phyloP scores from a whole-genome alignment of 768 basidiomycete genomes.

The Udeniomyces megalosporus region DNA sequence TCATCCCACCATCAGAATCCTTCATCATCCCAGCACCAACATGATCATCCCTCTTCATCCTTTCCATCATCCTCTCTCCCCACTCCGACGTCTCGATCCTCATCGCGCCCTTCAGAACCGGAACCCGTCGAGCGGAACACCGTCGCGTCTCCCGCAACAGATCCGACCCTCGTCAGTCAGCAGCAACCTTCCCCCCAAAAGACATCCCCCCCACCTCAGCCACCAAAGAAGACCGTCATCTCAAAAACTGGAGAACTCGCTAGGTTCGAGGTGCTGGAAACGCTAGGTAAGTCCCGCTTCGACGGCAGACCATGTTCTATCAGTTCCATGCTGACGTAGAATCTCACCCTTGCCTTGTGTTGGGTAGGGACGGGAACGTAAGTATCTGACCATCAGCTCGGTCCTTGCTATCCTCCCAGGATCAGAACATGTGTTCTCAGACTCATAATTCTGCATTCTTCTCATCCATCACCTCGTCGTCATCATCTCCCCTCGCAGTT shows the following conservation, averaged over 20 bases:
- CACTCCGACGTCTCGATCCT: not conserved
- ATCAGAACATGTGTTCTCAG: too few species aligned
- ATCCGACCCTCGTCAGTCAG: not conserved
- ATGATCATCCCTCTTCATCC: too few species aligned
- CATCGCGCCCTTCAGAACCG: not conserved
- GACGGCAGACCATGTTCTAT: not conserved
- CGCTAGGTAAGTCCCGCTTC: constrained; percentile 23
- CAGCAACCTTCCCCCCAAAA: not conserved
- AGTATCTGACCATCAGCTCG: too few species aligned
- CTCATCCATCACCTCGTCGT: constrained; percentile 23
- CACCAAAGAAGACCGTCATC: not conserved
- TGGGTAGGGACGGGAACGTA: not conserved
- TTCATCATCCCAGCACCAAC: too few species aligned
- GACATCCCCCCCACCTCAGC: not conserved
- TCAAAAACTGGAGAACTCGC: constrained; percentile 2
- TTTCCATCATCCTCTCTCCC: not conserved
- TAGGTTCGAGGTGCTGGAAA: constrained; percentile 31
- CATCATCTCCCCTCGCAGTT: constrained; percentile 42
- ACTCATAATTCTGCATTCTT: not conserved
- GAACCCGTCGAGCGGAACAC: not conserved
- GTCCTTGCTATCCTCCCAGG: too few species aligned
- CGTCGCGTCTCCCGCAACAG: too few species aligned
- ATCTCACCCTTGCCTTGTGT: not conserved
- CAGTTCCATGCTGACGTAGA: too few species aligned
- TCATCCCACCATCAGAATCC: too few species aligned